Evolutionary conservation across 139 green algal species (phyloP).

Genomic region (Tetratostichococcus sp.): DNA sequence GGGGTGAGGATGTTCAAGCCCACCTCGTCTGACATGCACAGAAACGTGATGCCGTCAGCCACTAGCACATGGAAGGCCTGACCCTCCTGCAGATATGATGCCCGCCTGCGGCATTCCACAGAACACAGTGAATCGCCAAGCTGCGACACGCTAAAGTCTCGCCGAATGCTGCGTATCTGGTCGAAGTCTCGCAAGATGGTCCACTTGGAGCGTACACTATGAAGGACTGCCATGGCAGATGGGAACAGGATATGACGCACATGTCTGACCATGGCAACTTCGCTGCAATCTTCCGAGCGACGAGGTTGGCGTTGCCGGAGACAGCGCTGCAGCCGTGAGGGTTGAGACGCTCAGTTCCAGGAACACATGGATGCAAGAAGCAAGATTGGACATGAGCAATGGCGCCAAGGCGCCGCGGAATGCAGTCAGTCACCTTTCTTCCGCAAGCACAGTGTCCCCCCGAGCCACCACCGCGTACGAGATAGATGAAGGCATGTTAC

Average conservation of each 20-base stretch:
- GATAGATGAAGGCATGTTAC: conserved; percentile 32
- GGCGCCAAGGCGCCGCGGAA: conserved; percentile 15
- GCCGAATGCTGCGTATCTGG: too few species aligned
- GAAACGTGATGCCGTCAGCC: conserved; percentile 68
- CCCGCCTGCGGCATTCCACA: conserved; percentile 38
- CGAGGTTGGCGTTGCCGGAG: conserved; percentile 64
- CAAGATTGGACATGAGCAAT: neutral
- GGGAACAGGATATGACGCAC: too few species aligned
- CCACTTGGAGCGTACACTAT: too few species aligned
- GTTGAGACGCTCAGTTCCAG: conserved; percentile 10
- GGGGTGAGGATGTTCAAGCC: neutral
- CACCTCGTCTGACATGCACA: conserved; percentile 86
- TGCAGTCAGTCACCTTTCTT: conserved; percentile 48
- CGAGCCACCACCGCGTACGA: conserved; percentile 72
- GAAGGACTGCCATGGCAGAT: too few species aligned
- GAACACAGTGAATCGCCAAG: too few species aligned
- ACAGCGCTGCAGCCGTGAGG: conserved; percentile 36
- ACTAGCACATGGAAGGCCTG: conserved; percentile 89
- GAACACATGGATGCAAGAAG: too few species aligned
- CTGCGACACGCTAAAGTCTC: too few species aligned
- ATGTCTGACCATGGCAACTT: conserved; percentile 33
- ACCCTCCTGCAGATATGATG: conserved; percentile 76
- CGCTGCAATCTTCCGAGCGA: conserved; percentile 55
- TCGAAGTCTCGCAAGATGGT: too few species aligned
- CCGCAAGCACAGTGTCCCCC: conserved; percentile 68